Evolutionary conservation across 192 early-diverging fungal genomes (phyloP), one percentile per base, ranked within the genome.

Genomic region (Obelidium mucronatum): DNA sequence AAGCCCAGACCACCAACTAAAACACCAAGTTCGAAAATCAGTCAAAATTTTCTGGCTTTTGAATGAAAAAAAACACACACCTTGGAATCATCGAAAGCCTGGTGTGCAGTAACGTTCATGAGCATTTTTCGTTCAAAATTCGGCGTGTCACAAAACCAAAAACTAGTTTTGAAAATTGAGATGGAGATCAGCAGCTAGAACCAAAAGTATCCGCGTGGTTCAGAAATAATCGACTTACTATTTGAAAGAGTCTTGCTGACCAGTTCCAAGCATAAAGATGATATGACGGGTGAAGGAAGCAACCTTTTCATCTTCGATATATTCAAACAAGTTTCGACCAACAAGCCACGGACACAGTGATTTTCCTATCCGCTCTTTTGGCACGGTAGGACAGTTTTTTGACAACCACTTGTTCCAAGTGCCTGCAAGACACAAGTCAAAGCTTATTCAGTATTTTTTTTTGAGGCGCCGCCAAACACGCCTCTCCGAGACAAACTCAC

Each of bases 71-170:
- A 67, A 42, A 2, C n/a, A 1, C 59, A 17, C n/a, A 67, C 28
- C 37, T 66, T 65, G 42, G 61, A 61, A 40, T 62, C 60, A 19
- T 55, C 70, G 36, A 77, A 53, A 2, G 59, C 73, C 22, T 24
- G 58, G 30, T 42, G 62, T 11, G 58, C 22, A 6, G 78, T 52
- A 2, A 80, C 66, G 30, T 81, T 74, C 79, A 80, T 80, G 60
- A 54, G 22, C 79, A 80, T 80, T 80, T 80, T 80, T 31, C 79
- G 76, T 51, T 80, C 79, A 26, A 55, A 19, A 24, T 3, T 28
- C 1, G 79, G 80, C 3, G 79, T 82, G 39, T 80, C 79, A 59
- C 79, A 80, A 54, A 82, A 80, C 79, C 79, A 80, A 52, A 70
- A 63, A 44, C 73, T 75, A 34, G 2, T 40, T 0, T 19, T 31